phyloP scores from a whole-genome alignment of 2,329 filamentous ascomycete genomes.

The Alternaria triticina region DNA sequence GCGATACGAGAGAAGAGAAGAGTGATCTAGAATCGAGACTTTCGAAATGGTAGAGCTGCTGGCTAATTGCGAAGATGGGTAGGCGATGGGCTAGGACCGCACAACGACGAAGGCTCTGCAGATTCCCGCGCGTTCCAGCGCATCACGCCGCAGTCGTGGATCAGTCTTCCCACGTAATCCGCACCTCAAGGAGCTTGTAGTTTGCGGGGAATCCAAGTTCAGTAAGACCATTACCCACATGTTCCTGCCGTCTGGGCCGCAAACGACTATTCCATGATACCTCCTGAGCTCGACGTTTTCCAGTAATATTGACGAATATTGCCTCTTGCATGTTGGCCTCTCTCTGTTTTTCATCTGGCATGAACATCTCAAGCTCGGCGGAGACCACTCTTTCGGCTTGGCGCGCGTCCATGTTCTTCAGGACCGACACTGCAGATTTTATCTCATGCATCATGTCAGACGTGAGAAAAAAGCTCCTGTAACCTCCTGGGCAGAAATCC shows the following conservation, averaged over 20 bases:
- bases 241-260: not conserved
- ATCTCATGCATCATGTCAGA: not conserved
- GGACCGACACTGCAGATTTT: not conserved
- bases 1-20: not conserved
- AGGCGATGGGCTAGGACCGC: not conserved
- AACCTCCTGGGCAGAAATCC: not conserved
- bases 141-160: not conserved
- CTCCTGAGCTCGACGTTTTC: not conserved
- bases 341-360: not conserved
- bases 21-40: not conserved
- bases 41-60: not conserved
- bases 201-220: not conserved
- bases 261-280: not conserved
- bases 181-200: not conserved
- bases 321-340: not conserved
- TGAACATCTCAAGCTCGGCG: not conserved
- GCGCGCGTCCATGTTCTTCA: not conserved
- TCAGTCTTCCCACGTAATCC: not conserved
- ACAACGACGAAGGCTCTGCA: not conserved
- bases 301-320: not conserved
- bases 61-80: not conserved
- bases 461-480: not conserved
- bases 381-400: not conserved
- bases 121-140: not conserved
- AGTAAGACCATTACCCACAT: not conserved